Base-by-base conservation (phyloP, 352 stramenopile species). In the Pythium phragmitis region DNA sequence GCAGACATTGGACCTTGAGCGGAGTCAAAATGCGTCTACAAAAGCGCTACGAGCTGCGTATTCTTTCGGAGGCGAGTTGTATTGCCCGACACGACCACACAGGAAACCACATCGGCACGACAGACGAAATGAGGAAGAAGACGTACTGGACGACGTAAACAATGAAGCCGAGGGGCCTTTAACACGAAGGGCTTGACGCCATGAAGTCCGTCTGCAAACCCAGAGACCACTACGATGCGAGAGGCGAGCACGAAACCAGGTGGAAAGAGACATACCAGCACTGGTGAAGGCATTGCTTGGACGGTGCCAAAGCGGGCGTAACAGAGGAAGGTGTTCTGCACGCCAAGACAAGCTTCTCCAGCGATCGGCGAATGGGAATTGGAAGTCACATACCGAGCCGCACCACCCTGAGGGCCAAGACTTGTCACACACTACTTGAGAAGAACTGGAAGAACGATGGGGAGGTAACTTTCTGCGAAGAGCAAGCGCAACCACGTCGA, bases 181-280 rank as follows among this genome's bases (percentile, higher is more conserved):
- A 42, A 42, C 37, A 42, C 3, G 14, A 30, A 30, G 26, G 37
- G 37, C 2, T 42, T 6, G 37, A 42, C 37, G 37, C 37, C 37
- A 42, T 42, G 37, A 16, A 42, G 37, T 3, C 14, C 2, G 37
- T 57, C 49, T 57, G 49, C 23, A 57, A 43, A 30, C 49, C 26
- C 45, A 6, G 33, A 56, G n/a, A 56, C 33, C 49, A 23, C 49
- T 56, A 39, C 26, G 49, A 43, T 16, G 6, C 23, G 23, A 26
- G 26, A 30, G 26, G 26, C 26, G 26, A 30, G 26, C 26, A 30
- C 26, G 26, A 2, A 30, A 19, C 21, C 19, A 19, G 49, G 33
- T 8, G 53, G 2, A 60, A 49, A 50, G 12, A 19, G 21, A 60
- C 53, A 60, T 60, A 60, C 53, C 53, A 42, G 11, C 11, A 17